These are phyloP conservation scores for Lupinus albus DNA, from an alignment of 306 rosid species.

Conservation along the genomic window DNA sequence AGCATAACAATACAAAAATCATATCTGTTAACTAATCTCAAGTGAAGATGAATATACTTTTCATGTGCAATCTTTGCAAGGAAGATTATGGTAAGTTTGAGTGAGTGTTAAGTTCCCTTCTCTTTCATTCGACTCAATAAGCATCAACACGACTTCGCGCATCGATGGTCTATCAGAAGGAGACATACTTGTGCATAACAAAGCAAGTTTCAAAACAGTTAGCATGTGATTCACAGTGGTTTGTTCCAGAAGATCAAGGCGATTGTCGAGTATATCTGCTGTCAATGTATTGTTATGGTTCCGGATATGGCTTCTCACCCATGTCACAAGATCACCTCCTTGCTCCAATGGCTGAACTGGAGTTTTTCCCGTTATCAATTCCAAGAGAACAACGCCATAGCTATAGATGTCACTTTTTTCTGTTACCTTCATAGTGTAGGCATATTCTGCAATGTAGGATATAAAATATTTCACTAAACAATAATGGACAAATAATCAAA, in stretches of 20 bases:
- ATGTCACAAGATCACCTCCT: constrained; percentile 91
- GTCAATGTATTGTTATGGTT: constrained; percentile 63
- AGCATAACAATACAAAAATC: constrained; percentile 36
- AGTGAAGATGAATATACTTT: constrained; percentile 40
- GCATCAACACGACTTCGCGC: constrained; percentile 85
- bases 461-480: constrained; percentile 20
- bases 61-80: constrained; percentile 51
- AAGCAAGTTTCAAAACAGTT: constrained; percentile 74
- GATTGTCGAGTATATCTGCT: constrained; percentile 67
- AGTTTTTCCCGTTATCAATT: constrained; percentile 81
- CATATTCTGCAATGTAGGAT: constrained; percentile 72
- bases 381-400: constrained; percentile 92
- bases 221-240: constrained; percentile 69
- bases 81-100: constrained; percentile 52
- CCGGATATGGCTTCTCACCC: constrained; percentile 61
- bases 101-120: constrained; percentile 55
- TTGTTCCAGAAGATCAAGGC: constrained; percentile 67
- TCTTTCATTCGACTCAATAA: constrained; percentile 68
- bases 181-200: constrained; percentile 70
- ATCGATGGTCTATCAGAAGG: constrained; percentile 78
- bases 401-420: constrained; percentile 96
- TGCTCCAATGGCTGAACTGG: constrained; percentile 90
- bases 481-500: constrained; percentile 11
- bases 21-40: constrained; percentile 41
- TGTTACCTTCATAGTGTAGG: constrained; percentile 94